Base-by-base conservation (phyloP, 441 rosid genomes). In the Syzygium syzygioides region DNA sequence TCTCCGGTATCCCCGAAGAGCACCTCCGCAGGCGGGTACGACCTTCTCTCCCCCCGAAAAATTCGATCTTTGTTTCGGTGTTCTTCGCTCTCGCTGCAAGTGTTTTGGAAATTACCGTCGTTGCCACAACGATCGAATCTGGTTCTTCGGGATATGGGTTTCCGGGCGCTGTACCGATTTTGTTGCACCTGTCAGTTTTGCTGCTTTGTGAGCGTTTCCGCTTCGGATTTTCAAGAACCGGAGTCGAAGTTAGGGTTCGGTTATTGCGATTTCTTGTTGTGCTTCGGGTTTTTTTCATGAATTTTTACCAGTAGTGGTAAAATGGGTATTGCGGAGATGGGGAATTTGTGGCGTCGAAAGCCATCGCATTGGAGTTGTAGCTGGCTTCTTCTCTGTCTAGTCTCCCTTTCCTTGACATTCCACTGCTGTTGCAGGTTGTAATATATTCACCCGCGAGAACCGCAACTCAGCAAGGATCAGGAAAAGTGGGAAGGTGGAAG, bases 401-500 rank as follows among this genome's bases (percentile, higher is more conserved):
- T 50, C 68, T n/a, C 28, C n/a, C 37, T 30, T 17, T 30, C 18
- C 23, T 66, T 41, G 83, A 76, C 25, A 23, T 23, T 76, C 53
- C n/a, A 23, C 53, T 23, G 41, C 53, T 41, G 48, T 76, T 76
- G 18, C 93, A 98, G 97, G 98, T 98, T 91, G 91, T 98, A 41
- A 95, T 98, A 87, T 96, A 93, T 90, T 96, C 98, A 50, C 98
- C 99, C 37, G 97, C 99, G 41, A 95, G 99, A 93, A 93, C 97
- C 52, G 98, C 99, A 57, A 64, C 97, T 25, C 99, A 96, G 87
- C 98, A 95, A 93, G 99, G 99, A 90, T 96, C 99, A 80, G 99
- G 99, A 87, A 95, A 97, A 91, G 92, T 95, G 91, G 98, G 99
- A 55, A 94, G 92, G 92, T 95, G 98, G 99, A 95, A 93, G 89